Evolutionary conservation across 768 basidiomycete species (phyloP).

Genomic region (Porphyrellus cyaneotinctus): DNA sequence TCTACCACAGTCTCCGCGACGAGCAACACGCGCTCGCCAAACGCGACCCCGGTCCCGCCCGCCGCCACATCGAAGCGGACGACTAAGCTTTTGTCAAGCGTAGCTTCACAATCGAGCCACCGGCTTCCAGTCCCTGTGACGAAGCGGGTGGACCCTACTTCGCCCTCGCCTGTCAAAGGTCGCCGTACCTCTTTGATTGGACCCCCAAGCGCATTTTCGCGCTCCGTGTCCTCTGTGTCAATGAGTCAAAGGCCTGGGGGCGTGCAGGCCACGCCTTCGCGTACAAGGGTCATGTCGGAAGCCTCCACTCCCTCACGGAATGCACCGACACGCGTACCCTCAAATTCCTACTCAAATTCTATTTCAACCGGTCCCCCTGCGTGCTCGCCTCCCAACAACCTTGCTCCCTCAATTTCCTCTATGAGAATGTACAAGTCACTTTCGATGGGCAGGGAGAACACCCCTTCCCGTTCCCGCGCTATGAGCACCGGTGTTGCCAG

Average conservation of each 20-base stretch:
- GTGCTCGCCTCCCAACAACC: conserved; percentile 35
- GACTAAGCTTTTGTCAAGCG: conserved; percentile 37
- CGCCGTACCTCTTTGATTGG: conserved; percentile 27
- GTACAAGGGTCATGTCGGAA: conserved; percentile 45
- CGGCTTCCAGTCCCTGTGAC: conserved; percentile 38
- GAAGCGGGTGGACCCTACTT: conserved; percentile 26
- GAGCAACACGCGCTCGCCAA: conserved; percentile 40
- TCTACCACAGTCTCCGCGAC: conserved; percentile 20
- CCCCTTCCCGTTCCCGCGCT: conserved; percentile 14
- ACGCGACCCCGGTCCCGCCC: conserved; percentile 47
- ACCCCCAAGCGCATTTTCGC: conserved; percentile 27
- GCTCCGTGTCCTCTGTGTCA: conserved; percentile 16
- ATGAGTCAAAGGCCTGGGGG: conserved; percentile 13
- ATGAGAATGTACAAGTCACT: conserved; percentile 26
- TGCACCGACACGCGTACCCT: conserved; percentile 21
- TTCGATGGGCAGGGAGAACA: conserved; percentile 19
- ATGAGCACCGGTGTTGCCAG: conserved; percentile 16
- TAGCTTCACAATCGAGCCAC: conserved; percentile 32
- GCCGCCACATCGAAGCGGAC: conserved; percentile 34
- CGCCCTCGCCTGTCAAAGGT: conserved; percentile 27
- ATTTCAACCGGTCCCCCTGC: conserved; percentile 18
- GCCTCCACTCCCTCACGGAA: conserved; percentile 26
- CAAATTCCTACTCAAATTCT: conserved; percentile 27
- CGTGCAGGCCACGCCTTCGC: conserved; percentile 35
- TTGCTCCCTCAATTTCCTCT: conserved; percentile 40